Evolutionary conservation across 2,329 filamentous ascomycete genomes (phyloP), one percentile per base, ranked within the genome.

Genomic region (Metarhizium robertsii): DNA sequence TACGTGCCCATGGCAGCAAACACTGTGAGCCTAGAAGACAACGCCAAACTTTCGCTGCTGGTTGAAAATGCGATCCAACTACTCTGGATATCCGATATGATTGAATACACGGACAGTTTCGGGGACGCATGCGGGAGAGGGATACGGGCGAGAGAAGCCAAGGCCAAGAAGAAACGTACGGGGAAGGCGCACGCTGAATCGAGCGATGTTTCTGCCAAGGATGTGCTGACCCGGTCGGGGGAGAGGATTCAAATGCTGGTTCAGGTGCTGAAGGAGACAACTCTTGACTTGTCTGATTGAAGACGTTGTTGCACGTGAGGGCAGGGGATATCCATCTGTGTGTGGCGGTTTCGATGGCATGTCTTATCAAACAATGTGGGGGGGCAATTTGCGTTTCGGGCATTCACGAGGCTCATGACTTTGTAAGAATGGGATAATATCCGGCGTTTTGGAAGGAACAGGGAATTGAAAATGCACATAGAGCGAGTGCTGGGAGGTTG

Each of bases 41-140:
- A 94, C 61, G 84, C 85, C 32, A 88, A 87, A 66, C 75, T 92
- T 42, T 85, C 85, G 2, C 69, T 92, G 10, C 68, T 88, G 34
- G 71, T 90, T 0, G 89, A 92, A 69, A 76, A 76, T 2, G 69
- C 90, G 52, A 64, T 89, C 34, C 76, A 84, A 49, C 70, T 84
- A 6, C 68, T 80, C 3, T 78, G 74, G 69, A 55, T 56, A 2
- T 63, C 66, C 30, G 68, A 69, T 13, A 61, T 63, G 20, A 59
- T 74, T 13, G 56, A 58, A 1, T 74, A 75, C 59, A 69, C 68
- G 34, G 58, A 65, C 0, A 59, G 59, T 4, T 64, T 83, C 16
- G 65, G 65, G 16, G 58, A 59, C 6, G 76, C 76, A 0, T 73
- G 75, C 13, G 69, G 71, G 56, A 71, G 63, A 53, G 80, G 80